Percentiles rank a stretch among this genome's conserved stretches.
Conservation (phyloP, 208 protist genomes). For the Trypanosoma congolense region DNA sequence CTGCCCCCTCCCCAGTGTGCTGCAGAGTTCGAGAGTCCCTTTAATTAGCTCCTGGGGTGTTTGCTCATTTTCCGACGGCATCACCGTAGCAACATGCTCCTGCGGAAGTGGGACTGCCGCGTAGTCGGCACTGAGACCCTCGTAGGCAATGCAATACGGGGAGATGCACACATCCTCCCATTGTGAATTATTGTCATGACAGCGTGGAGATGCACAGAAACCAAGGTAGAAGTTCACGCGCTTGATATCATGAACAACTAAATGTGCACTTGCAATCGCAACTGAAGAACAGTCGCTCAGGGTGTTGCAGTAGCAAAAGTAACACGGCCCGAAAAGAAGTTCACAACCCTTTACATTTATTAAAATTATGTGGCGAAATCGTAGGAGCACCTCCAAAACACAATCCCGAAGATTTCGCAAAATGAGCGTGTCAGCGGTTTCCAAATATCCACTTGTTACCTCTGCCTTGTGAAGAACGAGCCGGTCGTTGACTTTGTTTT, state of each 20-base stretch:
- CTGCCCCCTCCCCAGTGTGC: constrained; percentile 22
- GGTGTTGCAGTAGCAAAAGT: constrained; percentile 36
- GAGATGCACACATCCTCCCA: constrained; percentile 14
- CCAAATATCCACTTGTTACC: constrained; percentile 21
- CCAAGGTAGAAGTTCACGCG: constrained; percentile 22
- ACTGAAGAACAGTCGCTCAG: constrained; percentile 37
- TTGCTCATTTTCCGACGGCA: background rate
- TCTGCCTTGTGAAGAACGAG: constrained; percentile 32
- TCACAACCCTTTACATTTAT: constrained; percentile 38
- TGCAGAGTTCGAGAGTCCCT: constrained; percentile 9
- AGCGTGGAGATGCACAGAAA: constrained; percentile 6
- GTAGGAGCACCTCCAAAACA: constrained; percentile 36
- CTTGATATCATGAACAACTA: constrained; percentile 25
- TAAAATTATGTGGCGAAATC: constrained; percentile 58
- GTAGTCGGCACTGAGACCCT: constrained; percentile 60
- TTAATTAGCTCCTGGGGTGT: background rate
- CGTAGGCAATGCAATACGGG: constrained; percentile 51
- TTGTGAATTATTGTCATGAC: background rate
- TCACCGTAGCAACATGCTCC: constrained; percentile 18
- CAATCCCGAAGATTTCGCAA: constrained; percentile 52
- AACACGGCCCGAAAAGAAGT: constrained; percentile 56
- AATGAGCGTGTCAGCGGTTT: constrained; percentile 40
- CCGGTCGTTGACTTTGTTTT: constrained; percentile 19
- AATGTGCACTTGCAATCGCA: constrained; percentile 30
- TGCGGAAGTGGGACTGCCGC: constrained; percentile 43